These are phyloP conservation scores for Phyllostachys edulis DNA, from an alignment of 176 grass and related monocot species.

Conservation along the genomic window DNA sequence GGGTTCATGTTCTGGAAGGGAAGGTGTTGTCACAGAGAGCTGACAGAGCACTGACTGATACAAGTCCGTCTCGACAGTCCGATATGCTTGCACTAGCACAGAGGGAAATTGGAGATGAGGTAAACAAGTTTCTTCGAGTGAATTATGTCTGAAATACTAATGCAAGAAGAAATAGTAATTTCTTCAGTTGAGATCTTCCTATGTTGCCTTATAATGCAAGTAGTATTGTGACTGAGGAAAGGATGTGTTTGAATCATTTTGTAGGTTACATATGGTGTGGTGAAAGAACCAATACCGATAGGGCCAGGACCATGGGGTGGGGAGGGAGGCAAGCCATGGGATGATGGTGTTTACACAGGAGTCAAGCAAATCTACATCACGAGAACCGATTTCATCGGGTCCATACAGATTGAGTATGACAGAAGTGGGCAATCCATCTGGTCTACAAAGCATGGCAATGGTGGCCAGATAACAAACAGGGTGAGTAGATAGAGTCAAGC, in stretches of 20 bases:
- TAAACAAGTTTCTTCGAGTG: neutral
- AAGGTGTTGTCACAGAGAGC: constrained; percentile 56
- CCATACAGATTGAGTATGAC: constrained; percentile 95
- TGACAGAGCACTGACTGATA: neutral
- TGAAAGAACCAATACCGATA: constrained; percentile 72
- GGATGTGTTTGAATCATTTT: neutral
- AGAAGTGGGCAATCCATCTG: constrained; percentile 76
- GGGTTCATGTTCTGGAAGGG: constrained; percentile 87
- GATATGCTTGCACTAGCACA: constrained; percentile 45
- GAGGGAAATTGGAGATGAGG: constrained; percentile 61
- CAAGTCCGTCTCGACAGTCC: constrained; percentile 30
- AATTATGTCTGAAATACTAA: neutral
- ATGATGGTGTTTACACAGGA: constrained; percentile 80
- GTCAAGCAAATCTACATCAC: constrained; percentile 81
- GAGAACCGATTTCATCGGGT: constrained; percentile 61
- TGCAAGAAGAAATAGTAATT: neutral
- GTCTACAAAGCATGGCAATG: constrained; percentile 77
- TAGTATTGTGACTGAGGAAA: neutral
- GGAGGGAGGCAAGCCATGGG: constrained; percentile 79
- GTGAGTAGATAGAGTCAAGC: constrained; percentile 37
- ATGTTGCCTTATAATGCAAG: neutral
- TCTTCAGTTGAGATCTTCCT: neutral
- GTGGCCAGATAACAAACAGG: constrained; percentile 59
- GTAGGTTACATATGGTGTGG: constrained; percentile 53
- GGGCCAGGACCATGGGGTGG: constrained; percentile 93